phyloP scores from a whole-genome alignment of 495 filamentous ascomycete species.

The Neurospora sp. region DNA sequence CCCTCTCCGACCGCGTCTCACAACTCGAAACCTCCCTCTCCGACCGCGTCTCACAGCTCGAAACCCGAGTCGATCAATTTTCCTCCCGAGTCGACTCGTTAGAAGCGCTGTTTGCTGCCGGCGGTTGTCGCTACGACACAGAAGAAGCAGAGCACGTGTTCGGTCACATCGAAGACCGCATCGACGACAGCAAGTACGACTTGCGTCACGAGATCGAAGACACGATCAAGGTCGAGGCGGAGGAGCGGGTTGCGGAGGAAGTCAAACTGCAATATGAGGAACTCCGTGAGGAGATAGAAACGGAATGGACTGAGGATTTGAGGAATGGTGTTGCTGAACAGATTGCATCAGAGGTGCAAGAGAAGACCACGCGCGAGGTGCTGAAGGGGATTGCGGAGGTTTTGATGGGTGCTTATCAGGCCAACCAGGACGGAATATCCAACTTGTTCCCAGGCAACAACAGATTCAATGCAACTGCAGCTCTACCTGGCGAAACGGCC shows the following conservation, averaged over 20 bases:
- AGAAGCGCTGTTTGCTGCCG: not conserved
- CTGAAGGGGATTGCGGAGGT: conserved; percentile 2
- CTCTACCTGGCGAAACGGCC: not conserved
- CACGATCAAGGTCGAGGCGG: not conserved
- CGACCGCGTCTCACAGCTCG: not conserved
- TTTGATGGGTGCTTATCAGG: not conserved
- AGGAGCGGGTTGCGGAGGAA: not conserved
- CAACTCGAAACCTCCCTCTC: conserved; percentile 1
- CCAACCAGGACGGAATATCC: not conserved
- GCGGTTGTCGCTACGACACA: not conserved
- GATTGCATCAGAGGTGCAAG: not conserved
- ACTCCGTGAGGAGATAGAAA: not conserved
- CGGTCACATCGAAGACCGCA: not conserved
- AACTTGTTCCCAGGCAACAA: too few relatives aligned
- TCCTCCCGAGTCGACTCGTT: not conserved
- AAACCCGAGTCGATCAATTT: not conserved
- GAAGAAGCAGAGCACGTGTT: conserved; percentile 3
- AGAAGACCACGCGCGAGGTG: not conserved
- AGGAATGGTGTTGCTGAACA: not conserved
- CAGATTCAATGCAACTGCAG: not conserved
- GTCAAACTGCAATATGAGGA: not conserved
- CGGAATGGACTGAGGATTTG: not conserved
- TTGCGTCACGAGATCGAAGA: conserved; percentile 1
- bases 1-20: not conserved
- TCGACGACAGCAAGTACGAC: not conserved